Conservation (phyloP, 805 yeast species). For the Monosporozyma siamensis region DNA sequence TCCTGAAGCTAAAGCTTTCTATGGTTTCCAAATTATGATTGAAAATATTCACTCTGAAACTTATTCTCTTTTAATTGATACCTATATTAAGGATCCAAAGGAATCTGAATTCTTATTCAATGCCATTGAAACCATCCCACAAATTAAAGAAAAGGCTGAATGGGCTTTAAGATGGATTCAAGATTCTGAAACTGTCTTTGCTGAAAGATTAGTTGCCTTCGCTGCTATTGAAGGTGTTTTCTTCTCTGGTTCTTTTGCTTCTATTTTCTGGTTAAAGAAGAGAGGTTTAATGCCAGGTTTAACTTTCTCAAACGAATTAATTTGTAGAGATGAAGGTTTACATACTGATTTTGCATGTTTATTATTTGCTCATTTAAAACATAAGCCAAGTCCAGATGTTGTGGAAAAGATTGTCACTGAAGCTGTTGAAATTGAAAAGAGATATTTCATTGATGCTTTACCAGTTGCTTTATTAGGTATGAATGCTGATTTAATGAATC, state of each 20-base stretch:
- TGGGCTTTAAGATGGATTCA: conserved; percentile 98
- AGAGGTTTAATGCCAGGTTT: conserved; percentile 99
- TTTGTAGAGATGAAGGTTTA: conserved; percentile 97
- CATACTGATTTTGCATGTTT: conserved; percentile 98
- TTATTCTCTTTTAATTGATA: conserved; percentile 86
- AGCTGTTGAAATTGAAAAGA: conserved; percentile 91
- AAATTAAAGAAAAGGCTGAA: conserved; percentile 93
- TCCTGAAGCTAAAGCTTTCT: conserved; percentile 97
- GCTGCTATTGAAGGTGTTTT: conserved; percentile 99
- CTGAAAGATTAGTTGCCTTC: conserved; percentile 93
- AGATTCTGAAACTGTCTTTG: conserved; percentile 81
- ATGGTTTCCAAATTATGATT: conserved; percentile 99
- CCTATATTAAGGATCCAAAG: conserved; percentile 92
- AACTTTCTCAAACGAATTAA: conserved; percentile 94
- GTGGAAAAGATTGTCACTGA: conserved; percentile 84
- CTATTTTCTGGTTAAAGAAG: conserved; percentile 97
- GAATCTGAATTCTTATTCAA: conserved; percentile 86
- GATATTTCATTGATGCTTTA: conserved; percentile 88
- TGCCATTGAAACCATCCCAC: conserved; percentile 93
- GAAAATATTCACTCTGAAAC: conserved; percentile 98
- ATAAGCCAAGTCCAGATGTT: conserved; percentile 73
- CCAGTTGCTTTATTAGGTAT: conserved; percentile 91
- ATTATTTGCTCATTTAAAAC: conserved; percentile 82
- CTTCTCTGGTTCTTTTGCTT: conserved; percentile 97
- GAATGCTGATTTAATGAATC: conserved; percentile 91